Base-by-base conservation (phyloP, 495 filamentous ascomycete genomes). In the Penicillium steckii region DNA sequence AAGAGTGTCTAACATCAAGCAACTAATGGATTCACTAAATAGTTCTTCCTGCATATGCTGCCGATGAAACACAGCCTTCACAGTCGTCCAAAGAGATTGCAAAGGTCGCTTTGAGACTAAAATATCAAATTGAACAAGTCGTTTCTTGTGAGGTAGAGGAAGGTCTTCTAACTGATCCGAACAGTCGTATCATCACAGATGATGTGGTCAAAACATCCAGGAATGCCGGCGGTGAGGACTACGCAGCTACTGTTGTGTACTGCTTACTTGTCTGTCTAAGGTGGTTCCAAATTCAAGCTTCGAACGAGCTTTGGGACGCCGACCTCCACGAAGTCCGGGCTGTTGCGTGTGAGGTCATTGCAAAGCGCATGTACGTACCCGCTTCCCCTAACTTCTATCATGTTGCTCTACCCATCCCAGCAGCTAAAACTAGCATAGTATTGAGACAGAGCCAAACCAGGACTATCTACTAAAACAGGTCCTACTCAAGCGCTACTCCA, bases 401-500 rank as follows among this genome's bases (percentile, higher is more conserved):
- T 12, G 4, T n/a, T 23, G 2, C 21, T 19, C 17, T 10, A 9
- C 6, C 22, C 13, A 21, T 25, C 33, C 17, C 12, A 4, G 8
- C 49, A 48, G n/a, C 59, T 61, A 17, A 68, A 37, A 37, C 2
- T 9, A 23, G 4, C 46, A 22, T 50, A 85, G 80, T 57, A 97
- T 98, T 65, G 94, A 98, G 68, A 56, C 69, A 3, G 91, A 94
- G 62, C 82, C 90, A 12, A 80, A 96, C 63, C 78, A 85, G 47
- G 66, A 82, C 22, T 90, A 88, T 61, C 77, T 97, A 13, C 73
- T 96, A 49, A 85, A 90, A 52, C 78, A 86, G 17, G 73, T 95
- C 21, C 79, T 98, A n/a, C 85, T 98, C 45, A 94, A 93, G 72
- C 85, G 92, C 10, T 97, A 95, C 69, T 89, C 87, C 1, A 86